phyloP scores from a whole-genome alignment of 257 asterid genomes.

The Coffea canephora region DNA sequence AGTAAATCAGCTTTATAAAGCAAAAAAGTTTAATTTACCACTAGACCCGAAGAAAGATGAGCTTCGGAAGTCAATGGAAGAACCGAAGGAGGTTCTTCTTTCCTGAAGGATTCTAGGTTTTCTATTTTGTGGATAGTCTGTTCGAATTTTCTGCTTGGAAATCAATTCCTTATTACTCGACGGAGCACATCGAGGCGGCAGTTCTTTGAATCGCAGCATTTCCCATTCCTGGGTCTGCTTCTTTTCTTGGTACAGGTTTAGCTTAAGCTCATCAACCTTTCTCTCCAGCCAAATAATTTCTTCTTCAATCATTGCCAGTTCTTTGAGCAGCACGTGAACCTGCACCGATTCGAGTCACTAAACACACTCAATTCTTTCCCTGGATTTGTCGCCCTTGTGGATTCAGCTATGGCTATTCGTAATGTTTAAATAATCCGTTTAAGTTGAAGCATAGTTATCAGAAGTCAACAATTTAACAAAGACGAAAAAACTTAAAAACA shows the following conservation, averaged over 20 bases:
- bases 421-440: background rate
- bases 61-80: slow-evolving; percentile 47
- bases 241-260: slow-evolving; percentile 47
- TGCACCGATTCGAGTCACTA: slow-evolving; percentile 24
- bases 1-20: background rate
- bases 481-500: background rate
- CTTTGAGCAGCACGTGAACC: slow-evolving; percentile 81
- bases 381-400: background rate
- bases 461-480: background rate
- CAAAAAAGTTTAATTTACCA: slow-evolving; percentile 18
- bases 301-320: slow-evolving; percentile 59
- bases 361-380: background rate
- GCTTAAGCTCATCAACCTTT: slow-evolving; percentile 50
- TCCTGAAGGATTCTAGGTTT: slow-evolving; percentile 37
- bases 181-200: slow-evolving; percentile 36
- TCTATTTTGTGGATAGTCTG: slow-evolving; percentile 27
- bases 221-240: slow-evolving; percentile 47
- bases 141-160: slow-evolving; percentile 39
- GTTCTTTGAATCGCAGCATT: slow-evolving; percentile 36
- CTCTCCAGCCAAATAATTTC: slow-evolving; percentile 75
- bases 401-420: background rate
- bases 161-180: slow-evolving; percentile 9
- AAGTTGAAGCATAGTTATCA: background rate
- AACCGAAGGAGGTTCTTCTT: slow-evolving; percentile 63
- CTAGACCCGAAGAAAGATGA: slow-evolving; percentile 30